Base-by-base conservation (phyloP, 2,329 filamentous ascomycete genomes). In the Fusarium goolgardi region DNA sequence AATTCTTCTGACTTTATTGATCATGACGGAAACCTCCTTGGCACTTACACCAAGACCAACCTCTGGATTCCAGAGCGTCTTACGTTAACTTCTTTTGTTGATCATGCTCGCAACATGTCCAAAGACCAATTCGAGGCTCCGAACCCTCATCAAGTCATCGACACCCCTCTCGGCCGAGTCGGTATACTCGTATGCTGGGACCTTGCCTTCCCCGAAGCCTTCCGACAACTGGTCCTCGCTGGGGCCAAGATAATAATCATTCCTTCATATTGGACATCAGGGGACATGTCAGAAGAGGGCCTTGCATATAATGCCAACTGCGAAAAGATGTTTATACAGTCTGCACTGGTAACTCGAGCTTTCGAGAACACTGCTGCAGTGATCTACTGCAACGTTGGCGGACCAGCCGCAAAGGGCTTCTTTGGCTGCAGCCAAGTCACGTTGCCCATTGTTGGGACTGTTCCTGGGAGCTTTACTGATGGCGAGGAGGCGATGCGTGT, bases 161-260 rank as follows among this genome's bases (percentile, higher is more conserved):
- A 87, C 65, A 93, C 90, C 7, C 89, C 90, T 6, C 71, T 76
- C 58, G 77, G 77, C 1, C 71, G 73, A 21, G 87, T 90, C 2
- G 91, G 91, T 1, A 74, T 90, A 77, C 82, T 90, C 50, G 88
- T 91, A 18, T 94, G 91, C 81, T 94, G 91, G 91, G 91, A 94
- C 73, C 78, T 93, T 5, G 90, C 90, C 2, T 94, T 94, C 67
- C 91, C 91, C 1, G 91, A 94, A 77, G 91, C 90, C 0, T 93
- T 92, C 75, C 82, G 91, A 9, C 89, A 90, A 73, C 83, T 94
- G 58, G 87, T 93, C 27, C 81, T 85, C 1, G 83, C 88, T 45
- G 91, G 91, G 2, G 91, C 91, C 1, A 86, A 91, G 71, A 80
- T 92, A 18, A 86, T 94, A 65, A 85, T 93, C 59, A 83, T 92